Evolutionary conservation across 106 monocot genomes (phyloP).

Genomic region (Platanthera guangdongensis): DNA sequence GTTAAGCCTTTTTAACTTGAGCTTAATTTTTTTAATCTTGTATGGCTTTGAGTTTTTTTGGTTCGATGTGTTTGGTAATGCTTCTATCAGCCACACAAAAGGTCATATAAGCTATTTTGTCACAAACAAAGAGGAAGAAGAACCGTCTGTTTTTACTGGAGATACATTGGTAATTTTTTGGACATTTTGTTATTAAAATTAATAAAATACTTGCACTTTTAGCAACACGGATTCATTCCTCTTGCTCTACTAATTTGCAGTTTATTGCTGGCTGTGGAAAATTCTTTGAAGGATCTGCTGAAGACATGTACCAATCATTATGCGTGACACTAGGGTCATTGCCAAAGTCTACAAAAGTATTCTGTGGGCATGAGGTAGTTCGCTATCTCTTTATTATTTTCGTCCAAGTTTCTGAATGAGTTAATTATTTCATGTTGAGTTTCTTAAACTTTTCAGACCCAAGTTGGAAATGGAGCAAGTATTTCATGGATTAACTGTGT

Average conservation of each 20-base stretch:
- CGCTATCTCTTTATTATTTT: not conserved
- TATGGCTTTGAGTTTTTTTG: not conserved
- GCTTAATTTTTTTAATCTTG: not conserved
- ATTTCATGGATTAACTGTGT: not conserved
- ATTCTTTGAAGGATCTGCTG: conserved; percentile 95
- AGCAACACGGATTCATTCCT: not conserved
- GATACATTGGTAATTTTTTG: conserved; percentile 72
- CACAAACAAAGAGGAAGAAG: conserved; percentile 57
- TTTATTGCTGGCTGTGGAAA: conserved; percentile 96
- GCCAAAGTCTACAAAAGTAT: conserved; percentile 86
- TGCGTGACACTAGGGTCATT: conserved; percentile 82
- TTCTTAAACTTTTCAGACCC: not conserved
- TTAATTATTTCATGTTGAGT: not conserved
- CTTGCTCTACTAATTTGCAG: conserved; percentile 23
- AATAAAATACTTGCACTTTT: not conserved
- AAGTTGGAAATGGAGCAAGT: not conserved
- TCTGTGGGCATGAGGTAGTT: conserved; percentile 98
- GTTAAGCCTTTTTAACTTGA: not conserved
- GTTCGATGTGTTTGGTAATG: conserved; percentile 4
- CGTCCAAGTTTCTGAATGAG: not conserved
- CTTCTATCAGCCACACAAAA: conserved; percentile 70
- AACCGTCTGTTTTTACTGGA: conserved; percentile 90
- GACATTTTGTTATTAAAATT: not conserved
- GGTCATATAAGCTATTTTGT: conserved; percentile 96
- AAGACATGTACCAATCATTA: conserved; percentile 94